These are phyloP conservation scores for Scutellaria minor DNA, from an alignment of 257 asterid species.

Conservation along the genomic window DNA sequence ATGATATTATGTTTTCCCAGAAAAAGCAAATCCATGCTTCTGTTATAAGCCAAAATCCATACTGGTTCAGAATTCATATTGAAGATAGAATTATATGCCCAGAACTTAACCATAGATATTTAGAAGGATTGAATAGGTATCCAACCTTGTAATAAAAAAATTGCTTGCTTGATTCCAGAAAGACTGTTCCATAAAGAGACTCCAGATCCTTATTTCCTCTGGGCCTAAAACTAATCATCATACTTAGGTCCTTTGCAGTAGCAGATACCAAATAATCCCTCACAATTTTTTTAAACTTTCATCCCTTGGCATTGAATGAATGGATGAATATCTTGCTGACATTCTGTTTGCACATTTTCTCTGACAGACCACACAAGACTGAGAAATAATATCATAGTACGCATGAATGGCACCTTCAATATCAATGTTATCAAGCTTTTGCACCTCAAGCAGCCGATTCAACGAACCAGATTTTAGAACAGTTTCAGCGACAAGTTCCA, in stretches of 20 bases:
- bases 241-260: conserved; percentile 93
- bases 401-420: conserved; percentile 96
- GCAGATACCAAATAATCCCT: conserved; percentile 89
- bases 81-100: not conserved
- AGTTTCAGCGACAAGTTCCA: conserved; percentile 77
- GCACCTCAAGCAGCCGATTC: conserved; percentile 80
- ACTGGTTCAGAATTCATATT: conserved; percentile 1
- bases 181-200: conserved; percentile 54
- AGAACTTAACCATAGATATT: conserved; percentile 22
- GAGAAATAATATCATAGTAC: conserved; percentile 70
- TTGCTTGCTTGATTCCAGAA: conserved; percentile 74
- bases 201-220: conserved; percentile 47
- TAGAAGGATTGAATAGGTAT: conserved; percentile 8
- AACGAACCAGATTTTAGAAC: conserved; percentile 64
- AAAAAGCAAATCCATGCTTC: conserved; percentile 15
- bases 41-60: conserved; percentile 4
- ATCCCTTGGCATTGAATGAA: conserved; percentile 68
- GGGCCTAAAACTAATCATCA: conserved; percentile 83
- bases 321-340: conserved; percentile 50
- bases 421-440: conserved; percentile 79
- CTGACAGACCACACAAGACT: conserved; percentile 71
- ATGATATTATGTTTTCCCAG: not conserved
- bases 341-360: conserved; percentile 44
- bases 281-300: conserved; percentile 69
- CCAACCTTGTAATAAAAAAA: conserved; percentile 81